Conservation (phyloP, 2,329 filamentous ascomycete genomes). For the Trichoderma breve region DNA sequence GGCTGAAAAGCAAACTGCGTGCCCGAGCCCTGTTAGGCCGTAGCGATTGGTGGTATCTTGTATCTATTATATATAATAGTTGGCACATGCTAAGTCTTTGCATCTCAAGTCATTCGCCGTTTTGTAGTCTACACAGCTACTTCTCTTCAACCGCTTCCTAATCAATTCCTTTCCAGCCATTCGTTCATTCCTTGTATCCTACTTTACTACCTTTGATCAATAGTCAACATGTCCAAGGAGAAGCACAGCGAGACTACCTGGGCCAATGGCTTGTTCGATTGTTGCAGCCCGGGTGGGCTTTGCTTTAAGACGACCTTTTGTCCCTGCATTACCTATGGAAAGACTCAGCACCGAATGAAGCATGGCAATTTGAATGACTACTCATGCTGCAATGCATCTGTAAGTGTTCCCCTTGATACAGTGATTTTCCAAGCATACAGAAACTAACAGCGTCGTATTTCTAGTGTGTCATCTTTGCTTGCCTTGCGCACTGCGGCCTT, state of each 20-base stretch:
- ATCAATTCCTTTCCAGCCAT: too few relatives aligned
- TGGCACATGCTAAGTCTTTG: background rate
- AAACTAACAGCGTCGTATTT: slow-evolving; percentile 13
- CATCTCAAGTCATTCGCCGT: background rate
- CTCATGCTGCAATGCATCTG: slow-evolving; percentile 47
- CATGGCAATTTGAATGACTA: slow-evolving; percentile 42
- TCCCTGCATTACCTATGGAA: slow-evolving; percentile 49
- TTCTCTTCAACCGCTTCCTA: background rate
- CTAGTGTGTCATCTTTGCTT: slow-evolving; percentile 45
- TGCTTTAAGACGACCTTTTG: slow-evolving; percentile 45
- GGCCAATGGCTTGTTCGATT: slow-evolving; percentile 42
- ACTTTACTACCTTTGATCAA: background rate
- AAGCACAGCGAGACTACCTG: slow-evolving; percentile 41
- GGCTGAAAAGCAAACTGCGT: background rate
- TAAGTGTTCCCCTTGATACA: slow-evolving; percentile 28
- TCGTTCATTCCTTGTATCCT: background rate
- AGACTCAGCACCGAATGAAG: slow-evolving; percentile 46
- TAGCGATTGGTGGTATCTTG: background rate
- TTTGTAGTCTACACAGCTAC: background rate
- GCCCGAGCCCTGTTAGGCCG: background rate
- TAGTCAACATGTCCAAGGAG: background rate
- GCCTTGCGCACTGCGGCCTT: slow-evolving; percentile 39
- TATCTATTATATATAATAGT: background rate
- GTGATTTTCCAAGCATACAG: background rate
- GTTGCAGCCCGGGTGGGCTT: slow-evolving; percentile 43